Conservation (phyloP, 2,329 filamentous ascomycete species). For the Phialocephala subalpina region DNA sequence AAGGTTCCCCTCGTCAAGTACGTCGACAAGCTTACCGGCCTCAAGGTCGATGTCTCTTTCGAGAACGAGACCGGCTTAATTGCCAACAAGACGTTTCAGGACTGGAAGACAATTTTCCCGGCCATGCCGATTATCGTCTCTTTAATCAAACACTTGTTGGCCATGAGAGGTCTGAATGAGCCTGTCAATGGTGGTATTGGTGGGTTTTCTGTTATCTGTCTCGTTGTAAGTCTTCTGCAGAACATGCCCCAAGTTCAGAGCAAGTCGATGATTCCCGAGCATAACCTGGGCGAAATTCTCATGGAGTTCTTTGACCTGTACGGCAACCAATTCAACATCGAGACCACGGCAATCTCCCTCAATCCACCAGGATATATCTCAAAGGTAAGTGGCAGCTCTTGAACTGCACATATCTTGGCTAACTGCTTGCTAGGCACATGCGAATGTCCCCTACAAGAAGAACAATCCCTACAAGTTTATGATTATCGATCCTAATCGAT, state of each 20-base stretch:
- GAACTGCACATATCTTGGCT: not conserved
- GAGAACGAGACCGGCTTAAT: slow-evolving; percentile 86
- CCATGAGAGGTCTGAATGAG: slow-evolving; percentile 91
- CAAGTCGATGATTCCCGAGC: slow-evolving; percentile 62
- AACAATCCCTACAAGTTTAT: slow-evolving; percentile 72
- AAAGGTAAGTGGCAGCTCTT: slow-evolving; percentile 68
- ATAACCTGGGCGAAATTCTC: slow-evolving; percentile 81
- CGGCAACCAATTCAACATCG: slow-evolving; percentile 80
- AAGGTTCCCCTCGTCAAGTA: slow-evolving; percentile 95
- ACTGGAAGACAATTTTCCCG: slow-evolving; percentile 82
- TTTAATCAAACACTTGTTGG: slow-evolving; percentile 89
- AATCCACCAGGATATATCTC: slow-evolving; percentile 76
- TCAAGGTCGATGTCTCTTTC: slow-evolving; percentile 93
- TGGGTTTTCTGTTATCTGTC: slow-evolving; percentile 92
- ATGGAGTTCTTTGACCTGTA: slow-evolving; percentile 92
- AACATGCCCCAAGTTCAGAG: slow-evolving; percentile 76
- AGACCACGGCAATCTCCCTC: slow-evolving; percentile 76
- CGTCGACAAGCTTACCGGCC: slow-evolving; percentile 76
- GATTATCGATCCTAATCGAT: slow-evolving; percentile 91
- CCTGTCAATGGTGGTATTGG: slow-evolving; percentile 91
- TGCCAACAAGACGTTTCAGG: slow-evolving; percentile 81
- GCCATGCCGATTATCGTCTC: slow-evolving; percentile 87
- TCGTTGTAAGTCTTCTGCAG: slow-evolving; percentile 89
- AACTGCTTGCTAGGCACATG: slow-evolving; percentile 12
- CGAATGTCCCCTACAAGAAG: slow-evolving; percentile 53